Evolutionary conservation across 345 rosid genomes (phyloP), one percentile per base, ranked within the genome.

Genomic region (Erysimum cheiranthoides): DNA sequence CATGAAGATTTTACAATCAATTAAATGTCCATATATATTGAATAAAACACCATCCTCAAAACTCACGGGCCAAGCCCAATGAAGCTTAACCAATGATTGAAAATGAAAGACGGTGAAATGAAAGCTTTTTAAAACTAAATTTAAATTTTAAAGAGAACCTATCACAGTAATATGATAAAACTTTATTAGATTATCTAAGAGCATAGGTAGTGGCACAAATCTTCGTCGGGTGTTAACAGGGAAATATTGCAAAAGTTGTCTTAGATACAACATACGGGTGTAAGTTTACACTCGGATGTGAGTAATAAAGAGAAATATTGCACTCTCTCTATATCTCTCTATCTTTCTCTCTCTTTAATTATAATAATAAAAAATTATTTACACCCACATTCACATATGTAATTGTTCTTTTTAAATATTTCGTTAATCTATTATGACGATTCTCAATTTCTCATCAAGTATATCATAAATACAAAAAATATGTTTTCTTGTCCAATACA

Each of bases 21-120:
- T 14, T 38, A 21, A 27, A 25, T 13, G 3, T 34, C 63, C 43
- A 58, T 17, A 5, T 58, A n/a, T n/a, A n/a, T n/a, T n/a, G 62
- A 10, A 34, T 9, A 17, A 35, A 58, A 17, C n/a, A 17, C 45
- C 9, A 5, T 35, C 4, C 39, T 32, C 11, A 57, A 59, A 35
- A 21, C 66, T 25, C 51, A 62, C 27, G 67, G 49, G 67, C 67
- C 50, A 40, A 61, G 7, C 18, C 50, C 43, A 25, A 61, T 40
- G 12, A 61, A 25, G 49, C 49, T 25, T 38, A 34, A 9, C 13
- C 25, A 58, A 58, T 34, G 3, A 31, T 56, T 10, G 3, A 13
- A 56, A 28, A 34, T 4, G 27, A 61, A 61, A 61, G 17, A 39
- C 39, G 49, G 14, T 61, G 43, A 16, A 59, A 35, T 61, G 43